Evolutionary conservation across 176 grass and related monocot species (phyloP), one percentile per base, ranked within the genome.

Genomic region (Elaeis guineensis): DNA sequence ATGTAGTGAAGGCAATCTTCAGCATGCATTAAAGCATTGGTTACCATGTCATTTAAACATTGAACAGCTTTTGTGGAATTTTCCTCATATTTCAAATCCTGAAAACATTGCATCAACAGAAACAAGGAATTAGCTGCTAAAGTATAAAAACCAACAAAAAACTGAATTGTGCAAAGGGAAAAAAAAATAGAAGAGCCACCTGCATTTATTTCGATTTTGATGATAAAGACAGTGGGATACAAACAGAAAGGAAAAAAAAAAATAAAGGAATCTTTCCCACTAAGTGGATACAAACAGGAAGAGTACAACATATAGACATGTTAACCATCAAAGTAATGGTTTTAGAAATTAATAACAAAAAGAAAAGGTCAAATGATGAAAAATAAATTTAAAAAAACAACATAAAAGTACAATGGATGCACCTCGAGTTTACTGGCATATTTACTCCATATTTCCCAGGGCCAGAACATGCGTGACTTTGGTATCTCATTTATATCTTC

Each of bases 401-500:
- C 22, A 29, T 6, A 51, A 25, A 64, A 70, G 69, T 39, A 8
- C 16, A 61, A 44, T 28, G 53, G 5, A 57, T 48, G 60, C 60
- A 97, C 93, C 93, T 97, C 93, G 73, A 97, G 93, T 71, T 89
- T 89, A 69, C 83, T 58, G 14, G 63, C 84, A 67, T 97, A 97
- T 88, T 97, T 97, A 62, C 84, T 89, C 93, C 93, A 97, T 69
- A 81, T 89, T 87, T 97, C 78, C 17, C 81, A 80, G 70, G 93
- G 93, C 93, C 93, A 97, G 76, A 97, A 97, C 93, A 97, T 97
- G 58, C 84, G 93, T 6, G 87, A 91, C 76, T 55, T 91, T 22
- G 93, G 92, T 72, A 89, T 83, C 73, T 97, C 93, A 60, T 97
- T 97, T 80, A 97, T 91, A 51, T 97, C 93, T 66, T 97, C 93